These are phyloP conservation scores for Ophiostoma quercus DNA, from an alignment of 2,329 filamentous ascomycete species.

Conservation along the genomic window DNA sequence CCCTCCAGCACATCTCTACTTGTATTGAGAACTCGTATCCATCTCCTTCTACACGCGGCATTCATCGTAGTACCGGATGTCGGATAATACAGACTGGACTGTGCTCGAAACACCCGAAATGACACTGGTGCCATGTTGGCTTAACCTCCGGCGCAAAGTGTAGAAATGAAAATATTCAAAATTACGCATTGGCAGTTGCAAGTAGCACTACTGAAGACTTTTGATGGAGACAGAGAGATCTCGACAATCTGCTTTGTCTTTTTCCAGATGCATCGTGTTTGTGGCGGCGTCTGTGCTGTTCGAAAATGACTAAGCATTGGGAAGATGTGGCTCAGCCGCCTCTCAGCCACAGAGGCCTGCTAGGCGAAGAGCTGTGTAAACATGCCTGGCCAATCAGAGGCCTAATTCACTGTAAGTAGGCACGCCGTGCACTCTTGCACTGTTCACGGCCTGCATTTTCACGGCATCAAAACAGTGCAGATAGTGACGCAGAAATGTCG, in stretches of 20 bases:
- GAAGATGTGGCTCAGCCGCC: background rate
- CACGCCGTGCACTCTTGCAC: background rate
- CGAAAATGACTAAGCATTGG: background rate
- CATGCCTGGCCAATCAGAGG: background rate
- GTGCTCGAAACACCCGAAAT: background rate
- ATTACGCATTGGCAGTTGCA: background rate
- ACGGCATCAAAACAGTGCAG: background rate
- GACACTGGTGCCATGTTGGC: background rate
- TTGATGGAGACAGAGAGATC: background rate
- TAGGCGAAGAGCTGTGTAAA: background rate
- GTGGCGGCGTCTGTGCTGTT: background rate
- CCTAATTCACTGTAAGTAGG: background rate
- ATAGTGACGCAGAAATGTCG: background rate
- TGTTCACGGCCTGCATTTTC: background rate
- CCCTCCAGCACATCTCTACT: background rate
- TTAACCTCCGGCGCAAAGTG: background rate
- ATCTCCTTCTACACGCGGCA: background rate
- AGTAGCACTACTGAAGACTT: background rate
- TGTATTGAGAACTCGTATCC: background rate
- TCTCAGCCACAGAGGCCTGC: conserved; percentile 11
- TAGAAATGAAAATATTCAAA: background rate
- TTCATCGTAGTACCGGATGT: background rate
- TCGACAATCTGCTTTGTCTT: background rate
- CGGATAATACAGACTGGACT: background rate
- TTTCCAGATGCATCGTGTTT: background rate